Evolutionary conservation across 306 rosid species (phyloP), one percentile per base, ranked within the genome.

Genomic region (Ceratonia siliqua): DNA sequence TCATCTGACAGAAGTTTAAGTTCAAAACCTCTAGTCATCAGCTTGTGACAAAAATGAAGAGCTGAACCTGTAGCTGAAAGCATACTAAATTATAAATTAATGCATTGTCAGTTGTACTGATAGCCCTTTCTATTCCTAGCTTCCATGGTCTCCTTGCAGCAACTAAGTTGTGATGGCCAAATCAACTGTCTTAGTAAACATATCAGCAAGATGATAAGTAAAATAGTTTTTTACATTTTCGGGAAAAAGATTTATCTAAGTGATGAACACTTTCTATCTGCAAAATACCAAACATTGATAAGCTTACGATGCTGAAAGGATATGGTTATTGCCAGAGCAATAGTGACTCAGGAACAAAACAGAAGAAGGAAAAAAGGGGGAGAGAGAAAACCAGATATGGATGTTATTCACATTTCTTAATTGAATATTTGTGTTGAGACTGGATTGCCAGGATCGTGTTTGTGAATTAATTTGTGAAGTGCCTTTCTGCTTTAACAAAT

Each of bases 291-390:
- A 68, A 25, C n/a, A 20, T 57, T 21, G 11, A 25, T 24, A 43
- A 52, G 12, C 35, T 76, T 45, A 69, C 24, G 13, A 38, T 43
- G 53, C 59, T 70, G 70, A 45, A 70, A 57, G 50, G 52, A 75
- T 70, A 20, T 36, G n/a, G 4, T 55, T 70, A 66, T 66, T 74
- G 57, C 66, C 14, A 67, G 39, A 74, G 75, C 64, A 17, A 57
- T 6, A 7, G n/a, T 49, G 42, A 73, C n/a, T 48, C 12, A 4
- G 65, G 56, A 36, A 67, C 10, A 59, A 38, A 15, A 52, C n/a
- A n/a, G n/a, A n/a, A n/a, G n/a, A n/a, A n/a, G n/a, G n/a, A 30
- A 24, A 20, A 18, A 24, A 14, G 55, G 5, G 0, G 11, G 9
- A 20, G 48, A 10, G 15, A 42, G 2, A 13, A 43, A 8, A n/a